Conservation (phyloP, 148 eudicot genomes). For the Talinum fruticosum region DNA sequence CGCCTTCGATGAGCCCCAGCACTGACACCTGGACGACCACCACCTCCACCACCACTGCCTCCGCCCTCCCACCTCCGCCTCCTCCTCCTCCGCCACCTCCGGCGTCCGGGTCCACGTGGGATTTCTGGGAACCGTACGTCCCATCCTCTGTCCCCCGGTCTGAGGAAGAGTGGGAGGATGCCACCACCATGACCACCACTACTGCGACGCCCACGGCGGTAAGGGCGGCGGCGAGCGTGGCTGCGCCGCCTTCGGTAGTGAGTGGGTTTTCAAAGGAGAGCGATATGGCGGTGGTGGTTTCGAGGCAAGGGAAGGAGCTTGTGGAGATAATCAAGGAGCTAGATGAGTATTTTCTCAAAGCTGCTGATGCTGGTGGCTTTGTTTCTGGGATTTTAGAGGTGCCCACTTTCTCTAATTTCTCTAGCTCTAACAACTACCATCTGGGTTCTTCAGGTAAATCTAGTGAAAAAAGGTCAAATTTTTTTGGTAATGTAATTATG, state of each 20-base stretch:
- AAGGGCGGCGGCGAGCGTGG: constrained; percentile 46
- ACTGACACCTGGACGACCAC: constrained; percentile 47
- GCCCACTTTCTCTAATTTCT: constrained; percentile 28
- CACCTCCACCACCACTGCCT: constrained; percentile 39
- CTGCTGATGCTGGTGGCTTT: constrained; percentile 67
- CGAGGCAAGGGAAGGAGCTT: constrained; percentile 64
- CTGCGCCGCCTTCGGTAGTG: constrained; percentile 44
- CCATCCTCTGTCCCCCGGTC: constrained; percentile 39
- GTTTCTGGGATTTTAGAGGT: constrained; percentile 61
- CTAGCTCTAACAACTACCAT: constrained; percentile 6
- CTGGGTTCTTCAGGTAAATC: constrained; percentile 2
- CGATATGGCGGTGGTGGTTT: constrained; percentile 60
- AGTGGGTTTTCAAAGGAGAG: constrained; percentile 50
- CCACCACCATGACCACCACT: constrained; percentile 9
- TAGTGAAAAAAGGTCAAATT: background rate
- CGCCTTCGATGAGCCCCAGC: constrained; percentile 42
- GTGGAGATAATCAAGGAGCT: constrained; percentile 86
- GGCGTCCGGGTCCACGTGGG: constrained; percentile 58
- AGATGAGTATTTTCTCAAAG: constrained; percentile 73
- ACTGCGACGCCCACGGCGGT: constrained; percentile 26
- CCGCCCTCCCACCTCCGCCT: constrained; percentile 26
- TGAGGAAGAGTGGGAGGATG: constrained; percentile 65
- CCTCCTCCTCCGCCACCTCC: constrained; percentile 67
- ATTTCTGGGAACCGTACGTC: constrained; percentile 89
- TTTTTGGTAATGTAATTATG: background rate